Percentiles rank a stretch among this genome's conserved stretches.
phyloP scores from a whole-genome alignment of 2,329 filamentous ascomycete species.

The Pezicula neosporulosa region DNA sequence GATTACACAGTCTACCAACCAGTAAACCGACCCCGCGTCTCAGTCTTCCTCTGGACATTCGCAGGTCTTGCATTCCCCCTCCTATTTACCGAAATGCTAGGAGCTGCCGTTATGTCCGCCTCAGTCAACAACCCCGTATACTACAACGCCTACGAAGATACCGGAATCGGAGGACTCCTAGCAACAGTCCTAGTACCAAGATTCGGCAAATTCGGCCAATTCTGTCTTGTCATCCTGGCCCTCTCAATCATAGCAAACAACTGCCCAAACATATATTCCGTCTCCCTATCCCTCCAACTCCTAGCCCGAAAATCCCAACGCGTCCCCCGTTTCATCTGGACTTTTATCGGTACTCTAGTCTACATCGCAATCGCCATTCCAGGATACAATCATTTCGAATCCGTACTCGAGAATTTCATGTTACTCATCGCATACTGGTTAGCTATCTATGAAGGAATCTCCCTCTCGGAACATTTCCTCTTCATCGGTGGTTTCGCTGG shows the following conservation, averaged over 20 bases:
- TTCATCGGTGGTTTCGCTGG: constrained; percentile 60
- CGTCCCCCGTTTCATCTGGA: constrained; percentile 68
- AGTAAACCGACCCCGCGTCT: constrained; percentile 49
- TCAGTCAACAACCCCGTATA: constrained; percentile 54
- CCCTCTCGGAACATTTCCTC: constrained; percentile 63
- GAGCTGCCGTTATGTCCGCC: constrained; percentile 66
- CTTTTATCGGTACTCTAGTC: constrained; percentile 54
- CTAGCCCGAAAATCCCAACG: constrained; percentile 54
- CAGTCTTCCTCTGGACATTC: constrained; percentile 69
- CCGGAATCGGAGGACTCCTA: constrained; percentile 64
- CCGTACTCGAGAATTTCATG: constrained; percentile 69
- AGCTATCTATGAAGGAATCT: constrained; percentile 67
- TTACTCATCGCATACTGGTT: constrained; percentile 69
- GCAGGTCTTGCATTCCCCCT: constrained; percentile 67
- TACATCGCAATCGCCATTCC: constrained; percentile 70
- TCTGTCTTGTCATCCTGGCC: constrained; percentile 65
- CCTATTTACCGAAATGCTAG: constrained; percentile 71
- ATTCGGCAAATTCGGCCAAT: constrained; percentile 66
- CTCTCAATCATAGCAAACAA: constrained; percentile 69
- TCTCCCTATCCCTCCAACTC: constrained; percentile 64
- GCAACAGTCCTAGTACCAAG: constrained; percentile 60
- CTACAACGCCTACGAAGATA: constrained; percentile 46
- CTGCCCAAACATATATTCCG: constrained; percentile 70
- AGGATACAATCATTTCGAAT: constrained; percentile 62
- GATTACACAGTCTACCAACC: constrained; percentile 83